Evolutionary conservation across 2,329 filamentous ascomycete species (phyloP).

Genomic region (Diplocarpon mali): DNA sequence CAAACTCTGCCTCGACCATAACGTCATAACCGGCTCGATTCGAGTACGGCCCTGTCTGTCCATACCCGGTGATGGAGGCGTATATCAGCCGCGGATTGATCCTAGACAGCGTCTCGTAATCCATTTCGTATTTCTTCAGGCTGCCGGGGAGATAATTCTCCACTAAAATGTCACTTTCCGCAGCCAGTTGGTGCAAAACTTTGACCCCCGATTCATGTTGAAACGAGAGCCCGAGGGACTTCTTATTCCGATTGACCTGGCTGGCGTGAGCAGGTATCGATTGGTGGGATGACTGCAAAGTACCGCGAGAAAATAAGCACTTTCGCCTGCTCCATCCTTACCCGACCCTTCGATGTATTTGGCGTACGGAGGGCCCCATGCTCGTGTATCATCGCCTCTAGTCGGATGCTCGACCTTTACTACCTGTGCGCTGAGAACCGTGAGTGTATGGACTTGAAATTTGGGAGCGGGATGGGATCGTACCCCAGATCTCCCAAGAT

Average conservation of each 20-base stretch:
- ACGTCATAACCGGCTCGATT: conserved; percentile 91
- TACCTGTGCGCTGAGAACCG: conserved; percentile 63
- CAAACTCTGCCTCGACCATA: conserved; percentile 98
- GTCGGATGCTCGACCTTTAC: conserved; percentile 95
- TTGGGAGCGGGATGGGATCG: conserved; percentile 27
- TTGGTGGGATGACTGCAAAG: conserved; percentile 16
- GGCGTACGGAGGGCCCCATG: conserved; percentile 94
- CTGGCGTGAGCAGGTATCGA: neutral
- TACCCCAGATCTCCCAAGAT: conserved; percentile 94
- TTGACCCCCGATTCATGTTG: conserved; percentile 73
- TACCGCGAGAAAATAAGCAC: conserved; percentile 88
- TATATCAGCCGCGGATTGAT: conserved; percentile 87
- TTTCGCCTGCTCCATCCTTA: conserved; percentile 68
- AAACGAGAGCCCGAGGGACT: conserved; percentile 85
- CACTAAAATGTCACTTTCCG: conserved; percentile 82
- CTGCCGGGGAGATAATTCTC: conserved; percentile 93
- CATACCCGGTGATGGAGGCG: conserved; percentile 93
- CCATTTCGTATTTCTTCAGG: conserved; percentile 81
- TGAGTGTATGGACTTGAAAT: conserved; percentile 11
- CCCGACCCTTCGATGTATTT: conserved; percentile 52
- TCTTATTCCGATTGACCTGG: conserved; percentile 94
- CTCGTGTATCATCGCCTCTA: conserved; percentile 84
- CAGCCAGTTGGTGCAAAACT: conserved; percentile 75
- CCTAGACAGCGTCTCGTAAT: conserved; percentile 67
- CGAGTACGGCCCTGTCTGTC: conserved; percentile 85